phyloP scores from a whole-genome alignment of 2,329 filamentous ascomycete genomes.

The Clonostachys chloroleuca region DNA sequence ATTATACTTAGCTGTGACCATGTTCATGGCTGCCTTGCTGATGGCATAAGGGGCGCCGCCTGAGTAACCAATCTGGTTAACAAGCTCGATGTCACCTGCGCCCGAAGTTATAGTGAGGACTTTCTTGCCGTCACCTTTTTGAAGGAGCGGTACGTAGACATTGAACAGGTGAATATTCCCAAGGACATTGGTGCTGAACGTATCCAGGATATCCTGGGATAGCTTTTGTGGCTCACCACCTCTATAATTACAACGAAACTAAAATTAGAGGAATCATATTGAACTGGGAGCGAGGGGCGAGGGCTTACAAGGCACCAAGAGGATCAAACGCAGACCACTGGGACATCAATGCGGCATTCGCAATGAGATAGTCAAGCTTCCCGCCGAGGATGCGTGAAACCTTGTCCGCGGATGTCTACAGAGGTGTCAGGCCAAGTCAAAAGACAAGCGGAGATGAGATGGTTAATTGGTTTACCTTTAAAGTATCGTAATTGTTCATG shows the following conservation, averaged over 20 bases:
- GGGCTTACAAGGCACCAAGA: constrained; percentile 2
- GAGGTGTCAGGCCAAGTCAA: neutral
- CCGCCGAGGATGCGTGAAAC: constrained; percentile 19
- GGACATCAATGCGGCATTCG: constrained; percentile 50
- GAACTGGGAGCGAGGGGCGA: neutral
- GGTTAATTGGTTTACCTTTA: constrained; percentile 21
- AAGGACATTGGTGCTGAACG: constrained; percentile 41
- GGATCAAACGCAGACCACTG: neutral
- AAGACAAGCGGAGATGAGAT: neutral
- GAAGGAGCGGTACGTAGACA: constrained; percentile 45
- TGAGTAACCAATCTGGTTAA: constrained; percentile 25
- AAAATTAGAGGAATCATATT: neutral
- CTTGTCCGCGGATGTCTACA: neutral
- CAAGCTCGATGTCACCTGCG: constrained; percentile 35
- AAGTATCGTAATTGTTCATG: constrained; percentile 26
- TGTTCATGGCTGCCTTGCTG: constrained; percentile 44
- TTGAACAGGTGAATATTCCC: constrained; percentile 45
- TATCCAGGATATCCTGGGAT: constrained; percentile 1
- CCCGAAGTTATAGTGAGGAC: constrained; percentile 42
- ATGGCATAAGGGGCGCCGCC: constrained; percentile 31
- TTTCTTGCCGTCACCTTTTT: constrained; percentile 44
- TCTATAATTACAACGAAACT: neutral
- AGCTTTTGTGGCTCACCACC: neutral
- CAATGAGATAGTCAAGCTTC: constrained; percentile 57
- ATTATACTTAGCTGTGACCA: constrained; percentile 44